Base-by-base conservation (phyloP, 2,329 filamentous ascomycete genomes). In the Phoma sp. region DNA sequence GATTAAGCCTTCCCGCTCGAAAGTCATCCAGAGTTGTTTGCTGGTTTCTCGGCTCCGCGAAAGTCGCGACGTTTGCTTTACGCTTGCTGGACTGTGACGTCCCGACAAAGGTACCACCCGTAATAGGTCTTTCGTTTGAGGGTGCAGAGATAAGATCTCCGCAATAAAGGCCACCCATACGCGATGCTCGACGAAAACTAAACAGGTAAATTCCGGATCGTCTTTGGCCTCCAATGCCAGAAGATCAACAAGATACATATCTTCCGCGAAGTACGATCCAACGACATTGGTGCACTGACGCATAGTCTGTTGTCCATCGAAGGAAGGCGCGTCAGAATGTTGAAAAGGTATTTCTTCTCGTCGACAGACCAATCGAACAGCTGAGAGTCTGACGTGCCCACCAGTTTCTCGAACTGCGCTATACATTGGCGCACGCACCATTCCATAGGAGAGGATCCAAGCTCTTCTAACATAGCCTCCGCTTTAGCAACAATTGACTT, bases 1-100 rank as follows among this genome's bases (percentile, higher is more conserved):
- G 62, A 52, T 86, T 86, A 37, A 79, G 83, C 14, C 68, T 72
- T 2, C 84, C 83, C 9, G 64, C 66, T 9, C 78, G 77, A 42
- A 87, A 83, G 15, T 84, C 80, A 9, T 80, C 75, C 1, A 88
- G 73, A 1, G 82, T 82, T 23, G 77, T 67, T 39, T 77, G 74
- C 52, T 86, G 83, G 38, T 78, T 77, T 34, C 74, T 77, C 4
- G 77, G 64, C 30, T 80, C 77, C 1, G 77, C 68, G 6, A 85
- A 72, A 40, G 84, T 81, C 2, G 78, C 78, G 5, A 87, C 73
- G 23, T 75, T 77, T 28, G 74, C 65, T 53, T 79, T 79, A n/a
- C 77, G 74, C 17, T 74, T 75, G 12, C 69, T 65, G 25, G 69
- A 75, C 18, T 69, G 42, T 67, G 34, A 83, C 75, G 76, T 78